Percentiles rank a stretch among this genome's conserved stretches.
phyloP scores from a whole-genome alignment of 225 moss, liverwort and hornwort species.

The Asterella californica region DNA sequence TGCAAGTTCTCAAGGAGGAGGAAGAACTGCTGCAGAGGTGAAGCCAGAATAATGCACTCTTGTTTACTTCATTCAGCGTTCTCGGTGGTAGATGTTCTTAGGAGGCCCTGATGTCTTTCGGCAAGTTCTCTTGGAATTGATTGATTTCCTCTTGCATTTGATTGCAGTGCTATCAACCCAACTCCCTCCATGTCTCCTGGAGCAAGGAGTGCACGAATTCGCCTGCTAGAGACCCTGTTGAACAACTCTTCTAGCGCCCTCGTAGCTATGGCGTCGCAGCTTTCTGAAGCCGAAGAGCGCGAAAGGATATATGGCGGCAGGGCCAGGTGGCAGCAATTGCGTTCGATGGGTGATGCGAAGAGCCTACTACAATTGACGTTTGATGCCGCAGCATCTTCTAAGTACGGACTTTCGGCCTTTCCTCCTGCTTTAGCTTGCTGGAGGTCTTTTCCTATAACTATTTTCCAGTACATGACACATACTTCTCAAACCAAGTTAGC shows the following conservation, averaged over 20 bases:
- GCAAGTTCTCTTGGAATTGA: neutral
- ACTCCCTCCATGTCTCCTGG: slow-evolving; percentile 51
- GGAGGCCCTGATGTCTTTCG: neutral
- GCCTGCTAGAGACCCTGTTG: slow-evolving; percentile 79
- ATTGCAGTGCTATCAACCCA: slow-evolving; percentile 27
- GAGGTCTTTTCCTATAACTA: neutral
- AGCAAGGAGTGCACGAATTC: slow-evolving; percentile 66
- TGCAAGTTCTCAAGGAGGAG: slow-evolving; percentile 68
- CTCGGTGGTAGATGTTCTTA: neutral
- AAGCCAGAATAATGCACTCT: neutral
- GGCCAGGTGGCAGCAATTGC: slow-evolving; percentile 75
- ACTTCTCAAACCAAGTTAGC: no score
- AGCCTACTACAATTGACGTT: slow-evolving; percentile 73
- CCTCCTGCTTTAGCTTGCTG: no score
- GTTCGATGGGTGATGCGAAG: slow-evolving; percentile 83
- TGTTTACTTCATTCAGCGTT: neutral
- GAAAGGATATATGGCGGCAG: slow-evolving; percentile 75
- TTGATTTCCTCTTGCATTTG: neutral
- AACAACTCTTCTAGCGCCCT: slow-evolving; percentile 81
- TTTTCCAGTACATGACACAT: no score
- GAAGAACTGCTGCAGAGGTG: slow-evolving; percentile 48
- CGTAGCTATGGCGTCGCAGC: slow-evolving; percentile 96
- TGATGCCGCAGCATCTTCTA: slow-evolving; percentile 52
- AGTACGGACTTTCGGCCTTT: slow-evolving; percentile 23
- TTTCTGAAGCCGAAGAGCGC: slow-evolving; percentile 97